Evolutionary conservation across 2,329 filamentous ascomycete genomes (phyloP).

Genomic region (Purpureocillium takamizusanense): DNA sequence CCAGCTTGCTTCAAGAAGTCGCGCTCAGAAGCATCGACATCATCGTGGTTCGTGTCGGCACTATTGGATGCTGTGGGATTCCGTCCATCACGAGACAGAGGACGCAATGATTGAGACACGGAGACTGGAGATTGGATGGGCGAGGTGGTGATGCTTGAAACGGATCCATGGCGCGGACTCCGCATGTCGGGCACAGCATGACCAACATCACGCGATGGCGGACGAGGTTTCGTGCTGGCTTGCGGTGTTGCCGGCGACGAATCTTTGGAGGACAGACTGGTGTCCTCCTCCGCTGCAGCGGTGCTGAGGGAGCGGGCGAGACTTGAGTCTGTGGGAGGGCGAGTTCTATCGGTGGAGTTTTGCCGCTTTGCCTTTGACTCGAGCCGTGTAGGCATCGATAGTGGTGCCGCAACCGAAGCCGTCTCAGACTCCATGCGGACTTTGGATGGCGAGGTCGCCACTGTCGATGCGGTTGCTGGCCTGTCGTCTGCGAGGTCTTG

Average conservation of each 20-base stretch:
- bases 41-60: conserved; percentile 22
- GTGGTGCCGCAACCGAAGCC: conserved; percentile 17
- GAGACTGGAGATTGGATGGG: conserved; percentile 14
- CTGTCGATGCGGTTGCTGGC: conserved; percentile 8
- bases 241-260: conserved; percentile 21
- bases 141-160: conserved; percentile 21
- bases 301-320: conserved; percentile 10
- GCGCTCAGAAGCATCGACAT: conserved; percentile 58
- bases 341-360: conserved; percentile 13
- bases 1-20: conserved; percentile 60
- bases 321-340: conserved; percentile 16
- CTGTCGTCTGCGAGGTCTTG: conserved; percentile 77
- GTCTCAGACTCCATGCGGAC: conserved; percentile 13
- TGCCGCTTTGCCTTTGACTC: conserved; percentile 18
- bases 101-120: conserved; percentile 10
- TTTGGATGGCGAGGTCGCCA: conserved; percentile 9
- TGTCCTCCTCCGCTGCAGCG: conserved; percentile 7
- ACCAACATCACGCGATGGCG: neutral
- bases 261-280: conserved; percentile 16
- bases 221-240: conserved; percentile 14
- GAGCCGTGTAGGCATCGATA: conserved; percentile 11
- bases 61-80: conserved; percentile 7
- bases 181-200: conserved; percentile 10
- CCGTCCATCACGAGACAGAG: conserved; percentile 12
- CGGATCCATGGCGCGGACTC: conserved; percentile 18